Evolutionary conservation across 441 rosid genomes (phyloP), one percentile per base, ranked within the genome.

Genomic region (Metrosideros polymorpha): DNA sequence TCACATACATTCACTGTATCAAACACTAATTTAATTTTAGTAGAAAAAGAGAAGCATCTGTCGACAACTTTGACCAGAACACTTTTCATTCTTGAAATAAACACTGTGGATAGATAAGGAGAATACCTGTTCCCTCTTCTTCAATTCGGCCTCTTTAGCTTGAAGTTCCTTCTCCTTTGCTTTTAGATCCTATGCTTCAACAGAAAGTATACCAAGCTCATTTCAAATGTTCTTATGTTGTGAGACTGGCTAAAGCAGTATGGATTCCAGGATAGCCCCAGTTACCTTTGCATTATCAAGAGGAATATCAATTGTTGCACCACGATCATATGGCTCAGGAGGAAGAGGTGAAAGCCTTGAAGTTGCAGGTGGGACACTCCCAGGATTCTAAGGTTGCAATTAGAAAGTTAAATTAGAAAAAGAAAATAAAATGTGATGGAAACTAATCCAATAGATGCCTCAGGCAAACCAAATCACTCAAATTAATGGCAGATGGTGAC

Each of bases 271-370:
- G 79, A 71, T 22, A 71, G 86, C 52, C 51, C 35, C 82, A 45
- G 84, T 83, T 92, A 96, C 99, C 94, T 93, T 95, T 86, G 90
- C 95, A 88, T 91, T 85, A 90, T 95, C 94, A 79, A 96, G 98
- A 86, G 99, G 96, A 89, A 98, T 95, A 87, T 96, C 98, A 88
- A 94, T 82, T 6, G 99, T 94, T 87, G 95, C 96, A 88, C 97
- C 96, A 66, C 99, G 97, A 83, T 98, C 99, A 94, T 95, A 94
- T 54, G 97, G 99, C 88, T 98, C 99, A 30, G 93, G 98, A 89
- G 99, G 99, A 91, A 98, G 99, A 24, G 99, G 99, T 52, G 99
- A 92, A 87, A 96, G 96, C 92, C 89, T 93, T 55, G 98, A 93
- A 56, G 92, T 92, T 87, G 96, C 95, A 83, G 98, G 90, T 66